phyloP scores from a whole-genome alignment of 2,329 filamentous ascomycete species.

The Polytolypa hystricis region DNA sequence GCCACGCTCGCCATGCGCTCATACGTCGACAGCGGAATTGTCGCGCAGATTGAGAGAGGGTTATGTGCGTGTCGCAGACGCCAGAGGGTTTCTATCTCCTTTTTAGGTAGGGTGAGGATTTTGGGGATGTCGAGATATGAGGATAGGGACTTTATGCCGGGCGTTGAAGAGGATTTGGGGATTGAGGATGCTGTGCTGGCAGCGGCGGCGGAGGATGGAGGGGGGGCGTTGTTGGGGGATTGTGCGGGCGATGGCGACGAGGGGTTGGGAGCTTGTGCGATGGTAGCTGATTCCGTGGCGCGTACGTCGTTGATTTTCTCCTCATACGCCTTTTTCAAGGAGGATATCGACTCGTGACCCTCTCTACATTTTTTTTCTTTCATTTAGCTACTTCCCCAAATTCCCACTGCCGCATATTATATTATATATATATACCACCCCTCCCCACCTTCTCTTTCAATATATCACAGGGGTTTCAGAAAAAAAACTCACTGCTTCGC shows the following conservation, averaged over 20 bases:
- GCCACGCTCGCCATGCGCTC: conserved; percentile 59
- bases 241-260: conserved; percentile 6
- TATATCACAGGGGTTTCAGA: background rate
- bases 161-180: conserved; percentile 29
- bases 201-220: conserved; percentile 24
- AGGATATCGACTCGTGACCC: conserved; percentile 48
- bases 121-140: conserved; percentile 73
- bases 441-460: no score
- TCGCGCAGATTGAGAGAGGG: conserved; percentile 68
- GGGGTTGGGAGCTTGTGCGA: conserved; percentile 14
- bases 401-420: no score
- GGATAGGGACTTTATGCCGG: conserved; percentile 52
- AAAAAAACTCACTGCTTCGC: conserved; percentile 48
- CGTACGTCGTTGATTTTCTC: conserved; percentile 68
- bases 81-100: conserved; percentile 84
- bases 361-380: conserved; percentile 51
- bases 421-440: no score
- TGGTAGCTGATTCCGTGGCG: conserved; percentile 42
- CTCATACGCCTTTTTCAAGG: conserved; percentile 68
- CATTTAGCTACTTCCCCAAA: conserved; percentile 1
- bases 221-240: conserved; percentile 6
- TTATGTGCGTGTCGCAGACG: conserved; percentile 70
- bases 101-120: conserved; percentile 56
- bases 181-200: conserved; percentile 17
- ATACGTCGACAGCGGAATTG: conserved; percentile 66